Evolutionary conservation across 345 rosid species (phyloP), one percentile per base, ranked within the genome.

Genomic region (Anastatica hierochuntica): DNA sequence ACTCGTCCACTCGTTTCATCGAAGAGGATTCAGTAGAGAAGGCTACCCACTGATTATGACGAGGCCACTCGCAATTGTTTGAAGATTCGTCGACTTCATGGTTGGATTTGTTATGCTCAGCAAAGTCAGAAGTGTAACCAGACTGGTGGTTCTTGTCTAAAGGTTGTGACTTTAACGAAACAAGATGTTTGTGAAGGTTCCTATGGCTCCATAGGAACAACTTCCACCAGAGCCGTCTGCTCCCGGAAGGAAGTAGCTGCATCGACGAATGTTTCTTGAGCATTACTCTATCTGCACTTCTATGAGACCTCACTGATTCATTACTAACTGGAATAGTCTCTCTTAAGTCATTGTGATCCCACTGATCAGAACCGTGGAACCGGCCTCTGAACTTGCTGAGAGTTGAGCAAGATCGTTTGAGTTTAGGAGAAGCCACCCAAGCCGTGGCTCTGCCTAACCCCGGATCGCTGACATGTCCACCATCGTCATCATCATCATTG

Each of bases 181-280:
- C 55, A 43, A 9, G 44, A 17, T 76, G 78, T 61, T 70, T 67
- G 48, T 87, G 95, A 36, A 76, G 60, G 72, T 82, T 92, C 66
- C 98, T 69, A 56, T 87, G 96, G 66, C 98, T 92, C 98, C 98
- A 87, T 6, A 92, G 83, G 47, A 87, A 84, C 60, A 87, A 56
- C 48, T 88, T 87, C 96, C 96, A 83, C 96, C 94, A 85, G 13
- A 92, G 70, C 34, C 60, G 72, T 34, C 88, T 69, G 62, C 95
- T 82, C 27, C 95, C 79, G 0, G 98, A 90, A 4, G 98, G 96
- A 15, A 87, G 79, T 58, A 90, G 74, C 69, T 90, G 98, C 77
- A 88, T 84, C 0, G 96, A 84, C 7, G 98, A 87, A 52, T 79
- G 92, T 70, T 84, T 90, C 81, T 81, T 82, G 54, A 90, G 73